phyloP scores from a whole-genome alignment of 495 filamentous ascomycete species.

The Parmelia sp. region DNA sequence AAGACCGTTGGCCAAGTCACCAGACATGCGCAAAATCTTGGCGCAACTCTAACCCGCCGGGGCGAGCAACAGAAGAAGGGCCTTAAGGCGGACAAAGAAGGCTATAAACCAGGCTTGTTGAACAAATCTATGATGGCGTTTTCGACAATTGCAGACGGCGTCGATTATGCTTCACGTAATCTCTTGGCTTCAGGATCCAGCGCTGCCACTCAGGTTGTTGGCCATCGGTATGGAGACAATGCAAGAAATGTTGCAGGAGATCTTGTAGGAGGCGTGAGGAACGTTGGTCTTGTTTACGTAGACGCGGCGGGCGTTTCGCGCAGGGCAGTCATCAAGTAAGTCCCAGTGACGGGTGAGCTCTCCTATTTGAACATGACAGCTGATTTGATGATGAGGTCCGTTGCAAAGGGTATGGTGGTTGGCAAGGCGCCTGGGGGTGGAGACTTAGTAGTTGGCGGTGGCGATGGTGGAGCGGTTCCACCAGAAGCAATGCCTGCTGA shows the following conservation, averaged over 20 bases:
- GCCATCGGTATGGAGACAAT: constrained; percentile 77
- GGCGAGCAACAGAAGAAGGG: constrained; percentile 49
- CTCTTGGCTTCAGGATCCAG: constrained; percentile 65
- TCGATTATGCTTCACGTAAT: constrained; percentile 73
- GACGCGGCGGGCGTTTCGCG: constrained; percentile 89
- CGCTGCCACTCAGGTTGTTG: constrained; percentile 73
- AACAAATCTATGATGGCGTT: constrained; percentile 97
- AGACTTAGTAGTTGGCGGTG: constrained; percentile 77
- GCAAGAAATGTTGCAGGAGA: constrained; percentile 66
- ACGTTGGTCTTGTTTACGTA: constrained; percentile 96
- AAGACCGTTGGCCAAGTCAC: constrained; percentile 81
- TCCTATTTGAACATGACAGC: neutral
- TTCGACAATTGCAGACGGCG: constrained; percentile 87
- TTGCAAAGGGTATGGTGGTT: constrained; percentile 78
- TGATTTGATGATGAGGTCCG: constrained; percentile 36
- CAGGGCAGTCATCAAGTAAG: constrained; percentile 74
- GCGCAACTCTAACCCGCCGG: constrained; percentile 63
- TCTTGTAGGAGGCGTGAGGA: constrained; percentile 81
- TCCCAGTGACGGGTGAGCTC: neutral
- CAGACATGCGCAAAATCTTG: constrained; percentile 78
- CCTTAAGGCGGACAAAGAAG: constrained; percentile 57
- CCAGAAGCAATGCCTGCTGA: constrained; percentile 29
- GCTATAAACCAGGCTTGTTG: constrained; percentile 82
- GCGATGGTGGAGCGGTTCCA: constrained; percentile 58
- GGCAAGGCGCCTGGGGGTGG: constrained; percentile 77